Base-by-base conservation (phyloP, 257 asterid species). In the Solanum chilense region DNA sequence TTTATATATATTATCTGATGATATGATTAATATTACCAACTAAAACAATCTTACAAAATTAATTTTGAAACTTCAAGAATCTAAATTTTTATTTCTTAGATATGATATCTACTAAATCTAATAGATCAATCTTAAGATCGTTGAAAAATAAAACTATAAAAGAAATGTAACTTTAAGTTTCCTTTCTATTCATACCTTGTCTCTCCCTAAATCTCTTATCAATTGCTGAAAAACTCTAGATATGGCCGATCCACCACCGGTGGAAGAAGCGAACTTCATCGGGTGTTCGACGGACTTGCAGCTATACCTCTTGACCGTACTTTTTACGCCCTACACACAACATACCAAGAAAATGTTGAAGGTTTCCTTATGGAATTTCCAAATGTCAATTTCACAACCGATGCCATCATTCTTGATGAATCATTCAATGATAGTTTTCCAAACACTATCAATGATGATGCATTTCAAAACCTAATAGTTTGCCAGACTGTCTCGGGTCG, bases 321-420 rank as follows among this genome's bases (percentile, higher is more conserved):
- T 49, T 93, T 89, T 89, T 93, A 91, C 6, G 44, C 95, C 82
- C 88, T 90, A 39, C 88, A 90, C 21, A 27, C 45, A 27, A 14
- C 88, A 47, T 86, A 81, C 41, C 64, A 85, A 33, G 25, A 12
- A 33, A 33, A 71, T 21, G 20, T 13, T 77, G 71, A 85, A 9
- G 41, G 21, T 8, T 41, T 82, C 60, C 52, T 76, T 12, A 83
- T 84, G 73, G 81, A 64, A 29, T 68, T 70, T 68, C 87, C 31
- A 33, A 89, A 86, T 33, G 90, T 87, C 87, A 91, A 85, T 87
- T 86, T 81, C 11, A 78, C 70, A 13, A 84, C 92, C 27, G 95
- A 92, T 7, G 96, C 89, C 69, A 89, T 95, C 21, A 96, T 92
- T 85, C 92, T 94, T 83, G 94, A 93, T 84, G 92, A 93, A 85